Percentiles rank a stretch among this genome's conserved stretches.
Conservation (phyloP, 2,329 filamentous ascomycete genomes). For the Karstenula rhodostoma region DNA sequence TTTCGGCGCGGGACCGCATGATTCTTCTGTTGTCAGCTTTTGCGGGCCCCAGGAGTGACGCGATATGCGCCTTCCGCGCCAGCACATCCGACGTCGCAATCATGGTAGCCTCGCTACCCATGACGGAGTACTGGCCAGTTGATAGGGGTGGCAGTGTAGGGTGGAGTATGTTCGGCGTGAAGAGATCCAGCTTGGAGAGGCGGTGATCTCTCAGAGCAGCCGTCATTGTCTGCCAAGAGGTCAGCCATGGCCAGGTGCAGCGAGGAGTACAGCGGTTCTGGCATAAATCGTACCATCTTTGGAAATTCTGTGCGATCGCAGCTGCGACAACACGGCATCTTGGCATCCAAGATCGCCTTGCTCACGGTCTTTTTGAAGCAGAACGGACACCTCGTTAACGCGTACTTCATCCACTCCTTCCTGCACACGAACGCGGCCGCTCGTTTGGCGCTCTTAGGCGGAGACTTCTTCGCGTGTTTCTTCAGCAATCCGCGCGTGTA, state of each 20-base stretch:
- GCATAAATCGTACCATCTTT: constrained; percentile 35
- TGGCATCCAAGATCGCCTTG: constrained; percentile 32
- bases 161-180: no score
- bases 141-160: no score
- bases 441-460: constrained; percentile 22
- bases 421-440: constrained; percentile 25
- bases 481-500: constrained; percentile 40
- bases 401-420: constrained; percentile 31
- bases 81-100: constrained; percentile 33
- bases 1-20: not conserved
- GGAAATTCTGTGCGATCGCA: constrained; percentile 38
- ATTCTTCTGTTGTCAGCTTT: not conserved
- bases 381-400: constrained; percentile 35
- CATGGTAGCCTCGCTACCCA: no score
- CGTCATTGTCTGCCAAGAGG: constrained; percentile 39
- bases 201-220: constrained; percentile 29
- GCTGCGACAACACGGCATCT: constrained; percentile 33
- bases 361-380: constrained; percentile 37
- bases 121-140: no score
- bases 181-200: no score
- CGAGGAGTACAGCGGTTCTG: no score
- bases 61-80: constrained; percentile 30
- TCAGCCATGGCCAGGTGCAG: constrained; percentile 10
- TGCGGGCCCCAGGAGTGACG: constrained; percentile 22
- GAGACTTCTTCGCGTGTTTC: constrained; percentile 28